A percentile compares a stretch with the other conserved stretches of the same genome.
Evolutionary conservation across 139 green algal species (phyloP).

Genomic region (Volvox reticuliferus): DNA sequence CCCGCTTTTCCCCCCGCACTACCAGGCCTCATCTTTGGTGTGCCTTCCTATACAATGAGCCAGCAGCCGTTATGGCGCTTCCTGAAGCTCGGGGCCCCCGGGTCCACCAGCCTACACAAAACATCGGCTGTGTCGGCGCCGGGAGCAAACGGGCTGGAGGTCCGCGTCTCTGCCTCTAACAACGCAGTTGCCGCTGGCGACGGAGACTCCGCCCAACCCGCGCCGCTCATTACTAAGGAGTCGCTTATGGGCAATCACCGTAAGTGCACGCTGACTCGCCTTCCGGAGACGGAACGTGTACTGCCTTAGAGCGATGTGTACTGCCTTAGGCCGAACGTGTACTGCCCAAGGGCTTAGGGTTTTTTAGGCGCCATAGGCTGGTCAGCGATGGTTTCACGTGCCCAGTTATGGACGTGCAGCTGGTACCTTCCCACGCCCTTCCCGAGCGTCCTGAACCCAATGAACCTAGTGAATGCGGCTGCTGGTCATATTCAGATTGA

Average conservation of each 20-base stretch:
- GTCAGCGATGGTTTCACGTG: too few relatives aligned
- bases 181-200: background rate
- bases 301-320: too few relatives aligned
- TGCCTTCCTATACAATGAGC: background rate
- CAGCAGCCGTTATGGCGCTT: constrained; percentile 37
- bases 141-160: background rate
- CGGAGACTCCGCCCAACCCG: background rate
- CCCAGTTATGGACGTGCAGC: too few relatives aligned
- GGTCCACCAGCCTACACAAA: background rate
- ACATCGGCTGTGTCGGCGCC: background rate
- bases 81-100: constrained; percentile 34
- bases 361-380: too few relatives aligned
- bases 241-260: constrained; percentile 26
- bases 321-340: too few relatives aligned
- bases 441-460: too few relatives aligned
- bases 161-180: background rate
- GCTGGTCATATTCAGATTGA: too few relatives aligned
- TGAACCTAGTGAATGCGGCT: too few relatives aligned
- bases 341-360: too few relatives aligned
- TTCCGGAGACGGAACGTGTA: too few relatives aligned
- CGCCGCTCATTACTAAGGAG: constrained; percentile 22
- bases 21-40: constrained; percentile 49
- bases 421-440: too few relatives aligned
- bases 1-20: background rate
- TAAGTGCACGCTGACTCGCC: background rate